These are phyloP conservation scores for Thielaviopsis ethacetica DNA, from an alignment of 2,329 filamentous ascomycete genomes.

Conservation along the genomic window DNA sequence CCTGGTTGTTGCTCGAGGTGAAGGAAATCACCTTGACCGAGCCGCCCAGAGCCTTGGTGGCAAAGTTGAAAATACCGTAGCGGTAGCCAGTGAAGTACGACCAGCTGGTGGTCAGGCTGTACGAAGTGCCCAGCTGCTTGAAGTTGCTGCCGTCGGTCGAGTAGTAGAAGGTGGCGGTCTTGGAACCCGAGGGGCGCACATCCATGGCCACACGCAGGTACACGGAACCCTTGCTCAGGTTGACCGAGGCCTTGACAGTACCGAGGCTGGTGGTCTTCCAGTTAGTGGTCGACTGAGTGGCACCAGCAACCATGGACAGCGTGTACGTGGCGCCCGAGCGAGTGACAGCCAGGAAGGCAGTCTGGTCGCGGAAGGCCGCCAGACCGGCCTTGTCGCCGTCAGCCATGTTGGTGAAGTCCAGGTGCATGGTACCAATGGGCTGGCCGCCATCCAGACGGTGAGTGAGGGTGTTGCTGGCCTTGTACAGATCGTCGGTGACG, in stretches of 20 bases:
- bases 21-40: constrained; percentile 19
- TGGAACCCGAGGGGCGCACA: constrained; percentile 14
- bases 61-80: constrained; percentile 32
- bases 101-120: constrained; percentile 26
- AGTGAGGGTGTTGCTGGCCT: constrained; percentile 30
- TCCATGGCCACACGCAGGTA: constrained; percentile 17
- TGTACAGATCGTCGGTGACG: constrained; percentile 33
- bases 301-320: constrained; percentile 21
- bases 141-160: constrained; percentile 17
- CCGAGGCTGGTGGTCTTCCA: constrained; percentile 14
- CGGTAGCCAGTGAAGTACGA: constrained; percentile 31
- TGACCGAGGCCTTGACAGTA: constrained; percentile 13
- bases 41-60: constrained; percentile 20
- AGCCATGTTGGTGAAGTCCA: constrained; percentile 31
- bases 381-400: constrained; percentile 36
- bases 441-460: constrained; percentile 29
- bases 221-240: constrained; percentile 13
- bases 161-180: constrained; percentile 14
- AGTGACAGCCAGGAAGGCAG: constrained; percentile 35
- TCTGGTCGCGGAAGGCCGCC: constrained; percentile 34
- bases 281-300: constrained; percentile 21
- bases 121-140: constrained; percentile 18
- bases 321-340: constrained; percentile 19
- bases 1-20: constrained; percentile 7
- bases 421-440: constrained; percentile 29